A percentile compares a stretch with the other conserved stretches of the same genome.
Evolutionary conservation across 2,329 filamentous ascomycete species (phyloP).

Genomic region (Seiridium unicorne): DNA sequence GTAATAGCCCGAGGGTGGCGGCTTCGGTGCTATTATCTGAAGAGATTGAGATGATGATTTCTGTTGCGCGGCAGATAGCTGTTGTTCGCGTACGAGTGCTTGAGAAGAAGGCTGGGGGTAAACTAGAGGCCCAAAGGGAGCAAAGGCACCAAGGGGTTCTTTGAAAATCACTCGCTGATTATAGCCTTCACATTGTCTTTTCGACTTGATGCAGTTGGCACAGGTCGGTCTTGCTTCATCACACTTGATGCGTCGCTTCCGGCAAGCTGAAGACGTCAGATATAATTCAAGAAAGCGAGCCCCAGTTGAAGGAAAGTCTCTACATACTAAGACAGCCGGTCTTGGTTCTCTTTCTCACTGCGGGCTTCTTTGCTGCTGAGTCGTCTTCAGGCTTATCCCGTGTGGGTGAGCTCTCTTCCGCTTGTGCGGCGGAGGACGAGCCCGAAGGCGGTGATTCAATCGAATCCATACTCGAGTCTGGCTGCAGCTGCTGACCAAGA

Average conservation of each 20-base stretch:
- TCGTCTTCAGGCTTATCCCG: conserved; percentile 36
- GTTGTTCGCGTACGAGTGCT: conserved; percentile 40
- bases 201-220: conserved; percentile 83
- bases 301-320: neutral
- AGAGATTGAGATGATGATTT: conserved; percentile 37
- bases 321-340: conserved; percentile 84
- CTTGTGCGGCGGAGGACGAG: conserved; percentile 23
- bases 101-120: conserved; percentile 45
- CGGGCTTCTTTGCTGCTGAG: conserved; percentile 42
- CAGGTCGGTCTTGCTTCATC: conserved; percentile 84
- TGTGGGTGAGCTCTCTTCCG: conserved; percentile 29
- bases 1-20: conserved; percentile 35
- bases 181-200: conserved; percentile 80
- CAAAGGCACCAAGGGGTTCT: conserved; percentile 61
- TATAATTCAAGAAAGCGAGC: neutral
- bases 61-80: conserved; percentile 38
- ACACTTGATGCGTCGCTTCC: conserved; percentile 94
- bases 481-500: neutral
- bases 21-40: conserved; percentile 52
- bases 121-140: conserved; percentile 41
- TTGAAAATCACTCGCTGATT: conserved; percentile 81
- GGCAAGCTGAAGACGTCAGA: conserved; percentile 63
- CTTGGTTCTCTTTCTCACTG: conserved; percentile 74
- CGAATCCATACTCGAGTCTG: conserved; percentile 26
- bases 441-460: conserved; percentile 19